Percentiles rank a stretch among this genome's conserved stretches.
Conservation (phyloP, 1,284 basidiomycete species). For the Golubevia pallescens region DNA sequence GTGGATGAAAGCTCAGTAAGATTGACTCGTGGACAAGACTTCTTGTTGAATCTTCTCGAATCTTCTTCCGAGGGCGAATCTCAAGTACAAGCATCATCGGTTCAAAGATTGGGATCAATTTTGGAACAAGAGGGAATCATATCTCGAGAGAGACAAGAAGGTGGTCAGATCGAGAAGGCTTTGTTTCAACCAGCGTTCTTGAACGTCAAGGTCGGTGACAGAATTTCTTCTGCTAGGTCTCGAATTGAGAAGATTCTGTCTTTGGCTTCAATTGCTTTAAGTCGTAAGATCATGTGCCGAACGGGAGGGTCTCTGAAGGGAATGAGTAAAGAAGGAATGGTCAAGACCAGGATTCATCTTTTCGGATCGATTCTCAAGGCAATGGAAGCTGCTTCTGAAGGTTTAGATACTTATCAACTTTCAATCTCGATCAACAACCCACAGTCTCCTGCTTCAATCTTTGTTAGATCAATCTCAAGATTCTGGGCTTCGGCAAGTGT, state of each 20-base stretch:
- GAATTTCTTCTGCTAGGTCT: neutral
- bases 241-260: neutral
- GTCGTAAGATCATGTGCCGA: neutral
- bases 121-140: neutral
- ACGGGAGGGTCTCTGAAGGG: neutral
- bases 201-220: neutral
- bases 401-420: neutral
- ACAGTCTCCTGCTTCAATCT: neutral
- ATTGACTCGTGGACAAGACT: no score
- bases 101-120: neutral
- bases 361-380: neutral
- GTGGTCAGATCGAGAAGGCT: neutral
- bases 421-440: neutral
- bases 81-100: neutral
- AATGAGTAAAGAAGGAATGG: neutral
- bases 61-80: neutral
- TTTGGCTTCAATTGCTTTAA: neutral
- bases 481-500: neutral
- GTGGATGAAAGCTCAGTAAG: no score
- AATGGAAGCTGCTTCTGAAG: neutral
- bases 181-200: neutral
- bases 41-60: neutral
- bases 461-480: neutral
- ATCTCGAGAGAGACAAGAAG: neutral
- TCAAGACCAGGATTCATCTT: neutral